Evolutionary conservation across 495 filamentous ascomycete species (phyloP).

Genomic region (Aspergillus taichungensis): DNA sequence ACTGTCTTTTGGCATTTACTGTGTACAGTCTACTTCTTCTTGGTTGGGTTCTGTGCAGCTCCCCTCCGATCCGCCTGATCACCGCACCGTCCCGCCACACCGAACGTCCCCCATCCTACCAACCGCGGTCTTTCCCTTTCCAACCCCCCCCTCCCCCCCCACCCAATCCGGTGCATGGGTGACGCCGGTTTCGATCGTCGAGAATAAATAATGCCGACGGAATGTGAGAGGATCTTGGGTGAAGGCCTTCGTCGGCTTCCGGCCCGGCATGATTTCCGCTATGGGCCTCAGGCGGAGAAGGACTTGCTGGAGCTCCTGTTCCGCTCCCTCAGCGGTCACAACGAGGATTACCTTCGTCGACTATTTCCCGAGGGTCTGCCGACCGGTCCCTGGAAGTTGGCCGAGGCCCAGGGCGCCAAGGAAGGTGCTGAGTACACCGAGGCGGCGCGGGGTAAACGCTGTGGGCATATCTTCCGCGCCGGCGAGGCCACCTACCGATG

Average conservation of each 20-base stretch:
- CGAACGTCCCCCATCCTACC: slow-evolving; percentile 1
- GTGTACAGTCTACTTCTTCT: neutral
- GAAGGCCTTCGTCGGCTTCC: slow-evolving; percentile 65
- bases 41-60: neutral
- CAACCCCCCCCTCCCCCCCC: neutral
- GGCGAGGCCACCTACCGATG: slow-evolving; percentile 92
- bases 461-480: slow-evolving; percentile 89
- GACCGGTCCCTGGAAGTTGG: slow-evolving; percentile 59
- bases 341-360: slow-evolving; percentile 58
- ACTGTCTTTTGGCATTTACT: no score
- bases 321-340: slow-evolving; percentile 68
- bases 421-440: slow-evolving; percentile 94
- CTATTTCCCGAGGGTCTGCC: slow-evolving; percentile 75
- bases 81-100: slow-evolving; percentile 5
- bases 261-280: slow-evolving; percentile 57
- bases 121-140: neutral
- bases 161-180: slow-evolving; percentile 10
- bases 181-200: slow-evolving; percentile 25
- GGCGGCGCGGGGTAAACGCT: slow-evolving; percentile 86
- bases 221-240: slow-evolving; percentile 73
- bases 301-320: slow-evolving; percentile 74
- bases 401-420: slow-evolving; percentile 78
- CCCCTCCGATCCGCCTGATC: neutral
- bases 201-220: slow-evolving; percentile 45
- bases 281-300: slow-evolving; percentile 56